Percentiles rank a stretch among this genome's conserved stretches.
These are phyloP conservation scores for Scytalidium sp. DNA, from an alignment of 2,329 filamentous ascomycete genomes.

Conservation along the genomic window DNA sequence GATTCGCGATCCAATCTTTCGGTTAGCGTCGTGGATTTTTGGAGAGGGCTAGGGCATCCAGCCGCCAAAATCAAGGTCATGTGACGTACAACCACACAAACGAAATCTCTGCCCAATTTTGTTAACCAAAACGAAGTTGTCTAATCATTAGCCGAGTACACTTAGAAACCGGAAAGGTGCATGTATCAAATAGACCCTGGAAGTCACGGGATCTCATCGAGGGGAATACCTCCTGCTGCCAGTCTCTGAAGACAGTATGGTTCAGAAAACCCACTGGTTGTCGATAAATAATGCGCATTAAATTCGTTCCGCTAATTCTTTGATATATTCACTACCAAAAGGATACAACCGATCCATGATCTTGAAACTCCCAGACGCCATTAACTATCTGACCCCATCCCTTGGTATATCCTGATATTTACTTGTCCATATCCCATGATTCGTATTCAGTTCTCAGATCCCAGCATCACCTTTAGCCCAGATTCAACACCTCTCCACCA, in stretches of 20 bases:
- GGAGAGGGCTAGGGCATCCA: neutral
- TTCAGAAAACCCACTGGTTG: too few species aligned
- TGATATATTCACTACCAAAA: too few species aligned
- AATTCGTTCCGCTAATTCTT: too few species aligned
- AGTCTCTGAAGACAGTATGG: too few species aligned
- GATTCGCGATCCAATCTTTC: neutral
- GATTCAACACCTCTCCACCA: conserved; percentile 72
- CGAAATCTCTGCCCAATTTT: neutral
- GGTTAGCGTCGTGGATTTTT: neutral
- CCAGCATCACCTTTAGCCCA: conserved; percentile 59
- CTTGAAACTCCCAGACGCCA: neutral
- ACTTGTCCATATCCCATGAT: neutral
- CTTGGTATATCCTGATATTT: neutral
- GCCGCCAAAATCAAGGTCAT: neutral
- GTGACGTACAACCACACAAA: neutral
- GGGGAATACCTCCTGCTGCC: too few species aligned
- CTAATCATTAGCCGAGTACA: neutral
- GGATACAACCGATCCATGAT: too few species aligned
- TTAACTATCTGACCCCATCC: neutral
- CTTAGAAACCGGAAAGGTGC: too few species aligned
- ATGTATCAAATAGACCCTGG: too few species aligned
- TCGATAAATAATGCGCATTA: too few species aligned
- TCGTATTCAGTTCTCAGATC: conserved; percentile 40
- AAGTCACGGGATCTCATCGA: too few species aligned
- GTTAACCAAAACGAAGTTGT: neutral